These are phyloP conservation scores for Phylloporus arenicola DNA, from an alignment of 768 basidiomycete genomes.

Conservation along the genomic window DNA sequence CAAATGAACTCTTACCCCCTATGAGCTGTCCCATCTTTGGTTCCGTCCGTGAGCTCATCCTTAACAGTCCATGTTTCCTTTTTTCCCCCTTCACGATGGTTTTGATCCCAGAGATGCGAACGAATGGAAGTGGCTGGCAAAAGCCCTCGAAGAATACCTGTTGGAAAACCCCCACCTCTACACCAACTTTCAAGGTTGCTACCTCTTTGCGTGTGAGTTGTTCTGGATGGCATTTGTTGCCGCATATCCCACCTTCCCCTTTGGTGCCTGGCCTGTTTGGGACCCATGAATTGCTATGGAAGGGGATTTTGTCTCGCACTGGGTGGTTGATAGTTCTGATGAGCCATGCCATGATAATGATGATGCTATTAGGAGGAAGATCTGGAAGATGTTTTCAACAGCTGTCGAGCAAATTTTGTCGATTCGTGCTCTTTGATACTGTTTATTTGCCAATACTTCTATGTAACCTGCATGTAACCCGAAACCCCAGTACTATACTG, in stretches of 20 bases:
- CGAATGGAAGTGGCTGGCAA: neutral
- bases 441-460: too few relatives aligned
- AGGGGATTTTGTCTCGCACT: constrained; percentile 1
- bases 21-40: neutral
- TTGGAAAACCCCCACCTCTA: neutral
- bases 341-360: neutral
- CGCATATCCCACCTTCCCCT: constrained; percentile 5
- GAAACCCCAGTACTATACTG: too few relatives aligned
- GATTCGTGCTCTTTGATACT: too few relatives aligned
- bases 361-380: neutral
- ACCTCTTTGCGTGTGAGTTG: neutral
- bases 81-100: neutral
- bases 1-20: neutral
- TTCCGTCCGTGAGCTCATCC: neutral
- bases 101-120: neutral
- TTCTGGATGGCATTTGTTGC: too few relatives aligned
- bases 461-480: too few relatives aligned
- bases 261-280: constrained; percentile 6
- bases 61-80: neutral
- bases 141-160: neutral
- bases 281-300: constrained; percentile 1
- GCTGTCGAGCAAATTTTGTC: neutral
- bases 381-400: neutral
- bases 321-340: neutral
- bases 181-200: neutral